Conservation (phyloP, 805 yeast species). For the Pichia cephalocereana region DNA sequence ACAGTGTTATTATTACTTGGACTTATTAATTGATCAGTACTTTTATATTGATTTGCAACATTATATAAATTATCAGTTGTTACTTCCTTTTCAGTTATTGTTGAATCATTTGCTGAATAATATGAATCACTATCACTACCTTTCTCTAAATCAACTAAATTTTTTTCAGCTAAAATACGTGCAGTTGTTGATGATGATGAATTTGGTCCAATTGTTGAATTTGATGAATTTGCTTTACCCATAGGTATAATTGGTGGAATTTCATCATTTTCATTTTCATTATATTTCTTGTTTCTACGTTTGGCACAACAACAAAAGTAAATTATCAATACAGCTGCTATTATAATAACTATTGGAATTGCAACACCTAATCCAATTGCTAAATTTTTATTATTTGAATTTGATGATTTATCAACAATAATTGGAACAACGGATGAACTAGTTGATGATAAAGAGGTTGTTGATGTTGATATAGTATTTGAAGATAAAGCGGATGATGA, state of each 20-base stretch:
- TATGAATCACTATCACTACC: conserved; percentile 21
- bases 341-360: conserved; percentile 51
- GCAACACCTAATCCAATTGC: conserved; percentile 91
- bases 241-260: conserved; percentile 25
- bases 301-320: conserved; percentile 46
- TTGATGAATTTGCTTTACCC: conserved; percentile 19
- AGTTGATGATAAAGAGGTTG: conserved; percentile 2
- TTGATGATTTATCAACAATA: conserved; percentile 16
- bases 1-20: not conserved
- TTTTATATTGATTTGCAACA: conserved; percentile 20
- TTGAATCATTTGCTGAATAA: conserved; percentile 32
- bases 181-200: conserved; percentile 6
- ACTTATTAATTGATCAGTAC: conserved; percentile 28
- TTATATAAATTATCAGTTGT: conserved; percentile 5
- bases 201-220: too few relatives aligned
- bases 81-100: conserved; percentile 37
- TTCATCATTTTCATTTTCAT: conserved; percentile 17
- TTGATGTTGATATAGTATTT: conserved; percentile 21
- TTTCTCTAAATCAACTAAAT: conserved; percentile 40
- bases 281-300: conserved; percentile 30
- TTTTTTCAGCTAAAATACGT: conserved; percentile 37
- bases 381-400: conserved; percentile 34
- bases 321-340: conserved; percentile 39
- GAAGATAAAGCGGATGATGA: conserved; percentile 22
- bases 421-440: conserved; percentile 16